Percentiles rank a stretch among this genome's conserved stretches.
phyloP scores from a whole-genome alignment of 2,329 filamentous ascomycete genomes.

The Alternaria brassicicola region DNA sequence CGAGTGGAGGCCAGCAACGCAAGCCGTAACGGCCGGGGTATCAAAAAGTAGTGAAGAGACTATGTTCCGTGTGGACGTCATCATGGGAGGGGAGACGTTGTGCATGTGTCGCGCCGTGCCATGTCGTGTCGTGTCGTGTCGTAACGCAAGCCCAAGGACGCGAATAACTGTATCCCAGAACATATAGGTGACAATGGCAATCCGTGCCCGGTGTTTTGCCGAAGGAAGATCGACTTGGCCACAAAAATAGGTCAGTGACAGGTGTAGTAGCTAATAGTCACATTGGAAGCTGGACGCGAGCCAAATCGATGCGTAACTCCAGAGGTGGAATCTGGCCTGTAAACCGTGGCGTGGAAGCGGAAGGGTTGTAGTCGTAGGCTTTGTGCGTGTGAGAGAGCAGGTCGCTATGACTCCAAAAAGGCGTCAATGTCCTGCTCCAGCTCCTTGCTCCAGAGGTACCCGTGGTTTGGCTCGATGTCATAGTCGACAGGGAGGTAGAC shows the following conservation, averaged over 20 bases:
- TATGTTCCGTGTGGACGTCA: not conserved
- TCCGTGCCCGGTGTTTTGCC: not conserved
- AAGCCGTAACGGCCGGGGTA: not conserved
- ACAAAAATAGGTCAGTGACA: slow-evolving; percentile 3
- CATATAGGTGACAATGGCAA: slow-evolving; percentile 1
- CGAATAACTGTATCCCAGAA: not conserved
- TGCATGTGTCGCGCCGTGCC: not conserved
- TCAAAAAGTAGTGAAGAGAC: not conserved
- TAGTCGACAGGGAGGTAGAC: slow-evolving; percentile 48
- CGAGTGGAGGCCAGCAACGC: not conserved
- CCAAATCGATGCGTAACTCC: slow-evolving; percentile 23
- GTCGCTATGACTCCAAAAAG: slow-evolving; percentile 24
- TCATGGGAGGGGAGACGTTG: not conserved
- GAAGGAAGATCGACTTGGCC: not conserved
- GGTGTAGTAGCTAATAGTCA: slow-evolving; percentile 8
- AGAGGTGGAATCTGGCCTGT: not conserved
- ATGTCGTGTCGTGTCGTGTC: not conserved
- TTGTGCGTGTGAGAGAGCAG: not conserved
- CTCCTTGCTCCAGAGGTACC: slow-evolving; percentile 33
- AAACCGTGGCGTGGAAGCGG: not conserved
- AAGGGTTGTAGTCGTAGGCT: not conserved
- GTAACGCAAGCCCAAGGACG: not conserved
- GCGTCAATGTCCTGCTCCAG: slow-evolving; percentile 38
- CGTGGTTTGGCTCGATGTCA: slow-evolving; percentile 36
- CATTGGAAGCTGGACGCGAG: slow-evolving; percentile 7